These are phyloP conservation scores for Geotrichum australiense DNA, from an alignment of 1,139 yeast genomes.

Conservation along the genomic window DNA sequence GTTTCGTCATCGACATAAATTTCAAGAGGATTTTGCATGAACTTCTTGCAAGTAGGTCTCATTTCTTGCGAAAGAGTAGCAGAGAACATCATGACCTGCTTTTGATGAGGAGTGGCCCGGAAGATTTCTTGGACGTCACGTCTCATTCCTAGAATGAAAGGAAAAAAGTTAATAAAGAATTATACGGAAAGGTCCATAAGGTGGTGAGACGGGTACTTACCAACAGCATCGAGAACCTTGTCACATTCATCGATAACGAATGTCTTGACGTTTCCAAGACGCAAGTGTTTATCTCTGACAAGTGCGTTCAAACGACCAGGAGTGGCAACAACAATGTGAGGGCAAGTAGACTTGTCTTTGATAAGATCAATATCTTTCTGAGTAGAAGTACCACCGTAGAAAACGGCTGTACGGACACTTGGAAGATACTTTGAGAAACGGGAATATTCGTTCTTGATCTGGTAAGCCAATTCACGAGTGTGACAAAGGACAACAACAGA, in stretches of 20 bases:
- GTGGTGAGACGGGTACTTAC: slow-evolving; percentile 6
- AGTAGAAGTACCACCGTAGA: slow-evolving; percentile 93
- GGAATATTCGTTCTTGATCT: slow-evolving; percentile 94
- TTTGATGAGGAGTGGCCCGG: slow-evolving; percentile 96
- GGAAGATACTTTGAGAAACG: slow-evolving; percentile 99
- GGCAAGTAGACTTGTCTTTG: slow-evolving; percentile 89
- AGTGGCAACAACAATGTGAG: slow-evolving; percentile 95
- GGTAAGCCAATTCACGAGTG: slow-evolving; percentile 98
- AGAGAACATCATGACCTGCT: slow-evolving; percentile 99
- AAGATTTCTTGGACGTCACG: slow-evolving; percentile 97
- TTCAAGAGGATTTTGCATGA: slow-evolving; percentile 96
- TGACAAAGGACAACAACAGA: slow-evolving; percentile 93
- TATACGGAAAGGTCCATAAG: not conserved
- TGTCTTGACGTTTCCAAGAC: slow-evolving; percentile 84
- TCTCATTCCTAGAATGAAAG: slow-evolving; percentile 77
- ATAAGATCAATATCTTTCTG: slow-evolving; percentile 79
- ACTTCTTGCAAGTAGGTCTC: slow-evolving; percentile 95
- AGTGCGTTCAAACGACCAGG: slow-evolving; percentile 97
- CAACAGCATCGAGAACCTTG: slow-evolving; percentile 68
- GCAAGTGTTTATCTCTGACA: slow-evolving; percentile 82
- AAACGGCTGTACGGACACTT: slow-evolving; percentile 92
- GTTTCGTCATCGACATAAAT: slow-evolving; percentile 97
- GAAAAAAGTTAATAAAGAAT: not conserved
- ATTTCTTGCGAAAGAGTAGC: slow-evolving; percentile 94
- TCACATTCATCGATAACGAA: slow-evolving; percentile 98